Evolutionary conservation across 2,329 filamentous ascomycete species (phyloP).

Genomic region (Beauveria medogensis): DNA sequence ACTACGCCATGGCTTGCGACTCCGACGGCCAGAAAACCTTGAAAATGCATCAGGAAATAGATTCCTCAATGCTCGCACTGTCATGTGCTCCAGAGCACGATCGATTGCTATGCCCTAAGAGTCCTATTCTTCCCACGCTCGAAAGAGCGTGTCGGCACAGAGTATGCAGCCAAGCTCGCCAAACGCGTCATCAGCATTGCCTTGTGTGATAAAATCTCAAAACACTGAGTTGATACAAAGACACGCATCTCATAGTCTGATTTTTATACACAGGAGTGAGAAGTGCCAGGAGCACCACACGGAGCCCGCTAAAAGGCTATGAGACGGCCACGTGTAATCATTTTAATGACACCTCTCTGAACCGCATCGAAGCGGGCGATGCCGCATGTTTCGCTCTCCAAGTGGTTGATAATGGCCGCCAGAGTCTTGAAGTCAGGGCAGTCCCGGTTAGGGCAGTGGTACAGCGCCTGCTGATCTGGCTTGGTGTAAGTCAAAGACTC

Average conservation of each 20-base stretch:
- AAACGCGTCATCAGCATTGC: neutral
- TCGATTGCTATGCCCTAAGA: conserved; percentile 11
- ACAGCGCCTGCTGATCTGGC: conserved; percentile 28
- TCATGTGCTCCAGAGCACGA: conserved; percentile 16
- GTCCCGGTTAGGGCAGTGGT: conserved; percentile 30
- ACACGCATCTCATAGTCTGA: too few relatives aligned
- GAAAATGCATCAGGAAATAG: conserved; percentile 24
- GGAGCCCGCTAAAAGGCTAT: too few relatives aligned
- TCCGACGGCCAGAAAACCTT: conserved; percentile 26
- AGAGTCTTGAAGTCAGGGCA: conserved; percentile 33
- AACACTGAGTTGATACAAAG: too few relatives aligned
- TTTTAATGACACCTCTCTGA: conserved; percentile 17
- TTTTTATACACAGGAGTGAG: too few relatives aligned
- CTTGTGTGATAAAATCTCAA: too few relatives aligned
- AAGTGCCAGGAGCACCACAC: too few relatives aligned
- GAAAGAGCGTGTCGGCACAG: conserved; percentile 21
- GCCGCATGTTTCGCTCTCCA: conserved; percentile 36
- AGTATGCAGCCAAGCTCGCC: conserved; percentile 17
- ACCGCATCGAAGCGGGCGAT: conserved; percentile 29
- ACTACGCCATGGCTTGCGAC: conserved; percentile 13
- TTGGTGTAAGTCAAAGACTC: neutral
- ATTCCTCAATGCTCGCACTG: conserved; percentile 23
- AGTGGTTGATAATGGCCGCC: conserved; percentile 32
- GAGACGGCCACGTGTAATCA: conserved; percentile 33
- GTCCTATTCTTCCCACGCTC: conserved; percentile 20